These are phyloP conservation scores for Stachybotrys echinatus DNA, from an alignment of 2,329 filamentous ascomycete genomes.

Conservation along the genomic window DNA sequence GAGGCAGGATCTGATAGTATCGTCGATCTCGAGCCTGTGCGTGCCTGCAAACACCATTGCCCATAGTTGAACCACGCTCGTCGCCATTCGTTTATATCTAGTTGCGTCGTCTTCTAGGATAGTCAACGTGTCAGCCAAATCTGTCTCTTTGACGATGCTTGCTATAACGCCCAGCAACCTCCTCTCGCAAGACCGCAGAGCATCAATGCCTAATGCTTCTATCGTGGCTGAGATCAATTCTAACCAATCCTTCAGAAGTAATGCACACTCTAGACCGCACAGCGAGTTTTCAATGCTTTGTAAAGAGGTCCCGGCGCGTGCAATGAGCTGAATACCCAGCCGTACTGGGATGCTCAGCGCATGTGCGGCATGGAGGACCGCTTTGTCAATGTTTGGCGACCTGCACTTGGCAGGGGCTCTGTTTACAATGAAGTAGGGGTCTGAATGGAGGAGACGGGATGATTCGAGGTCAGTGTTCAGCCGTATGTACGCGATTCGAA, in stretches of 20 bases:
- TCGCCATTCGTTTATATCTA: background rate
- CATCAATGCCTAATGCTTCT: background rate
- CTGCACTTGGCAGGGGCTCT: background rate
- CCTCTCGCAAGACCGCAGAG: background rate
- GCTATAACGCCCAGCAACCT: background rate
- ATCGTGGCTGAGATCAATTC: background rate
- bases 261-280: background rate
- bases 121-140: background rate
- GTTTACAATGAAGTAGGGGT: background rate
- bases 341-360: background rate
- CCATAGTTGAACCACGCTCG: background rate
- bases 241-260: background rate
- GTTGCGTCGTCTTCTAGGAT: background rate
- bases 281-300: background rate
- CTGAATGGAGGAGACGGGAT: constrained; percentile 1
- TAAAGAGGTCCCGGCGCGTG: background rate
- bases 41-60: background rate
- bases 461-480: constrained; percentile 9
- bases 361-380: constrained; percentile 5
- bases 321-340: background rate
- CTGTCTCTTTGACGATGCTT: background rate
- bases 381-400: constrained; percentile 8
- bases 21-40: background rate
- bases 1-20: background rate
- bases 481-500: constrained; percentile 21